Base-by-base conservation (phyloP, 495 filamentous ascomycete species). In the Bacidia gigantensis region DNA sequence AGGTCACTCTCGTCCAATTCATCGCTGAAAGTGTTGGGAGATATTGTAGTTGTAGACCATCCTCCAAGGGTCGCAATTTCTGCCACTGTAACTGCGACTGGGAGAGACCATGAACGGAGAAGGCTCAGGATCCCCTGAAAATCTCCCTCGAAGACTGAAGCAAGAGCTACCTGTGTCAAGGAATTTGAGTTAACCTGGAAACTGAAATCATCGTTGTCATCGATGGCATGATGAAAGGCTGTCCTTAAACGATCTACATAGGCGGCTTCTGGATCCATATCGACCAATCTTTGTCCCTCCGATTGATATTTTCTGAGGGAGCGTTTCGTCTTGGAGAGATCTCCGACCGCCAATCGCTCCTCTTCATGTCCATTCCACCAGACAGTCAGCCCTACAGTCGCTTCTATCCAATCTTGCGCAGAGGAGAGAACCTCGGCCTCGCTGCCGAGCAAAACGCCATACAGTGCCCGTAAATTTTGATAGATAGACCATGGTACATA, bases 331-430 rank as follows among this genome's bases (percentile, higher is more conserved):
- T 51, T 53, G 20, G 60, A 56, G 11, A 69, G 55, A 45, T 58
- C 67, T 26, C 55, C 58, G 18, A 66, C 56, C 0, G 63, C 51
- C 14, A 57, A 62, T 11, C 61, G 63, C 20, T 73, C 69, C 17
- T 82, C 73, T 49, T 81, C 80, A 14, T 84, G 76, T 32, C 89
- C 85, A 63, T 88, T 80, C 87, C 88, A 93, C 89, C 89, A 95
- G 0, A 81, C 80, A 10, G 87, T 83, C 43, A 94, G 65, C 2
- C 79, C 82, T 46, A 93, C 65, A 1, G 83, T 82, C 0, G 87
- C 87, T 65, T 96, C 89, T 43, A 88, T 73, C 89, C 88, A 96
- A 63, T 92, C 87, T 57, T 84, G 75, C 10, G 87, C 72, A 44
- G 74, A 68, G 26, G 75, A 73, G 32, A 89, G 69, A 55, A 94